Conservation (phyloP, 768 basidiomycete species). For the Phallus indusiatus region DNA sequence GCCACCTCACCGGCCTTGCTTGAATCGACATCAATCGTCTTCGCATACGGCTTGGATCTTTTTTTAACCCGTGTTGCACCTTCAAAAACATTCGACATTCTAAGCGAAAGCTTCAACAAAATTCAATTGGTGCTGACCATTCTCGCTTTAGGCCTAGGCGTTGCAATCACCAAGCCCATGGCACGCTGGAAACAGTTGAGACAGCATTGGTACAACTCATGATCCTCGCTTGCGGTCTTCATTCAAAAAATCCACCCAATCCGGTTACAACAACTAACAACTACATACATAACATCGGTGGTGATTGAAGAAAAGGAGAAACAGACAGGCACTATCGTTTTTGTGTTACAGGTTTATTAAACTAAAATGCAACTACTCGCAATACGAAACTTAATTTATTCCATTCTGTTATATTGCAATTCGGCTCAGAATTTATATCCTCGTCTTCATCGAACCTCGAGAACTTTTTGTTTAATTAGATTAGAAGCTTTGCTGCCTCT, state of each 20-base stretch:
- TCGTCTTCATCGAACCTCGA: no score
- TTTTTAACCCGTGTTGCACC: conserved; percentile 82
- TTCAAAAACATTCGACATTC: conserved; percentile 85
- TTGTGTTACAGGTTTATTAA: no score
- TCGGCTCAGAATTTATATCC: no score
- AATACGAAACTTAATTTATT: no score
- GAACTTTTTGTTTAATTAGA: no score
- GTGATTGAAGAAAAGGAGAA: no score
- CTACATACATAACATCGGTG: background rate
- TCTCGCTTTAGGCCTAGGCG: conserved; percentile 58
- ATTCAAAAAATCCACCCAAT: background rate
- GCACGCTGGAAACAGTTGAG: conserved; percentile 57
- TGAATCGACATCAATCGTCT: conserved; percentile 86
- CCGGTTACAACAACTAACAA: background rate
- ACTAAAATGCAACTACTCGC: no score
- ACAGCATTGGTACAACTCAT: conserved; percentile 55
- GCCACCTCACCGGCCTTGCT: conserved; percentile 74
- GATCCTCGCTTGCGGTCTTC: background rate
- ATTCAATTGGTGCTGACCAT: conserved; percentile 81
- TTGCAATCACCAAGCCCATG: conserved; percentile 75
- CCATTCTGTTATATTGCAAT: no score
- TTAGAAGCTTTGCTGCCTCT: no score
- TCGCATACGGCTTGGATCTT: conserved; percentile 81
- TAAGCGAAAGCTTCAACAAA: conserved; percentile 91
- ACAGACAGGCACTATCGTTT: no score